phyloP scores from a whole-genome alignment of 164 flowering plant species.

The Aristolochia californica region DNA sequence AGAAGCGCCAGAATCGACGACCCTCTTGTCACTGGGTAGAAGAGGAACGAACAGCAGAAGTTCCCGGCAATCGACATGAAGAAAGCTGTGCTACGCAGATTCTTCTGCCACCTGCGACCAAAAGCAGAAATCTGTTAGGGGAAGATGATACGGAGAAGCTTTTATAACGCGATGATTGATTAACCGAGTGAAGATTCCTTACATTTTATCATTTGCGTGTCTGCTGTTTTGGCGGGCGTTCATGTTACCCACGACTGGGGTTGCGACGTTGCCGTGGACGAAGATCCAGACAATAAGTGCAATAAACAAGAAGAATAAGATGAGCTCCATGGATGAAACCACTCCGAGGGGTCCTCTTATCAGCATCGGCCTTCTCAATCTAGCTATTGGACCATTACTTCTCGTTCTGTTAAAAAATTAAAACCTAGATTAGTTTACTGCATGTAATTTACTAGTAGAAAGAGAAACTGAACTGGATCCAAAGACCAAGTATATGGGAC shows the following conservation, averaged over 20 bases:
- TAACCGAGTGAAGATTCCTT: no score
- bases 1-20: conserved; percentile 59
- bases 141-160: no score
- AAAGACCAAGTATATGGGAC: no score
- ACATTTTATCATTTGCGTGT: background rate
- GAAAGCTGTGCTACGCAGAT: conserved; percentile 27
- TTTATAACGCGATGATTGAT: no score
- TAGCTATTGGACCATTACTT: background rate
- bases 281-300: conserved; percentile 65
- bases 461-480: no score
- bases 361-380: conserved; percentile 39
- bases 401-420: no score
- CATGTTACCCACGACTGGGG: conserved; percentile 4
- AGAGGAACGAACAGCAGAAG: conserved; percentile 46
- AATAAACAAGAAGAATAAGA: conserved; percentile 48
- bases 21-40: conserved; percentile 69
- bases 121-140: no score
- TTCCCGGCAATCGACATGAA: conserved; percentile 57
- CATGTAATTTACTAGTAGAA: no score
- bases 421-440: no score
- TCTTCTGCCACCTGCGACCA: conserved; percentile 61
- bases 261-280: conserved; percentile 13
- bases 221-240: conserved; percentile 13
- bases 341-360: conserved; percentile 74
- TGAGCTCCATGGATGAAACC: conserved; percentile 44